Conservation (phyloP, 2,329 filamentous ascomycete genomes). For the Penicillium palitans region DNA sequence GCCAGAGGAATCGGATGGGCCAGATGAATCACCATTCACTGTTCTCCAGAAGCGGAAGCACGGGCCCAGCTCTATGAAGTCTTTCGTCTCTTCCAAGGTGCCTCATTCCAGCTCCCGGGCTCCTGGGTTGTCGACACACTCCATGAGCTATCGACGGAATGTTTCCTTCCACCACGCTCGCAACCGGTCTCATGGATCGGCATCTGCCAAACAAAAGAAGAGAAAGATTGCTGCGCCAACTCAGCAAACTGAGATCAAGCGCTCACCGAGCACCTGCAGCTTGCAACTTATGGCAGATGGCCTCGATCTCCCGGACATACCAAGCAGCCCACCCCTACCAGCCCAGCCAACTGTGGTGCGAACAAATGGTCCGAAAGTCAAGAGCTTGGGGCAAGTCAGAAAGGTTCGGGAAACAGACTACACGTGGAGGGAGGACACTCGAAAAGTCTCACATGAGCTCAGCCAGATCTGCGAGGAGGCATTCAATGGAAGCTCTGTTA, state of each 20-base stretch:
- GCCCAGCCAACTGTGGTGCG: conserved; percentile 42
- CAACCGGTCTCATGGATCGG: conserved; percentile 37
- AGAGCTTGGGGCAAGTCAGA: conserved; percentile 40
- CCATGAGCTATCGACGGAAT: conserved; percentile 59
- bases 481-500: conserved; percentile 69
- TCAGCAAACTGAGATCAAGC: conserved; percentile 27
- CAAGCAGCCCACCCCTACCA: conserved; percentile 43
- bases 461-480: conserved; percentile 90
- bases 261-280: conserved; percentile 29
- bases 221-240: conserved; percentile 18
- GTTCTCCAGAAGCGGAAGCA: conserved; percentile 35
- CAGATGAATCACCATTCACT: conserved; percentile 33
- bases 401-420: conserved; percentile 47
- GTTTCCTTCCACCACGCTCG: conserved; percentile 64
- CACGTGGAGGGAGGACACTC: conserved; percentile 72
- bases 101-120: conserved; percentile 51
- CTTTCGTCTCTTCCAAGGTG: conserved; percentile 46
- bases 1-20: conserved; percentile 15
- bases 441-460: conserved; percentile 80
- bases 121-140: conserved; percentile 40
- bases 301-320: conserved; percentile 24
- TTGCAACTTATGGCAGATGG: conserved; percentile 26
- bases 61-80: conserved; percentile 38
- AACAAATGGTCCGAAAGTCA: conserved; percentile 31
- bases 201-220: conserved; percentile 24